phyloP scores from a whole-genome alignment of 2,329 filamentous ascomycete species.

The Neospermospora avenae region DNA sequence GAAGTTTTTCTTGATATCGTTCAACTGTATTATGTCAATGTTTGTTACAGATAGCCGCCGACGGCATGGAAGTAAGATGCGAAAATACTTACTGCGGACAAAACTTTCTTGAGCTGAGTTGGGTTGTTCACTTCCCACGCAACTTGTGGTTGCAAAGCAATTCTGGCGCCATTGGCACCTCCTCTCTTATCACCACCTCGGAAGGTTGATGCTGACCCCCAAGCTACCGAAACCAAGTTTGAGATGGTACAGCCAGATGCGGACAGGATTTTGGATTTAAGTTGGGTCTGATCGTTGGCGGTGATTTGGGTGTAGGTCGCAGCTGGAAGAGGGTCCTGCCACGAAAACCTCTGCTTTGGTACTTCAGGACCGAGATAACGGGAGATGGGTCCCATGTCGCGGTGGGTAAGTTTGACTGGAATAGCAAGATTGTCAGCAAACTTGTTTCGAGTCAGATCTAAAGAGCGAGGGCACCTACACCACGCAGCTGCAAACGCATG shows the following conservation, averaged over 20 bases:
- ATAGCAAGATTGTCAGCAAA: background rate
- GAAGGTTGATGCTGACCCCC: constrained; percentile 69
- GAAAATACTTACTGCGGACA: constrained; percentile 13
- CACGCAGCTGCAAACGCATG: constrained; percentile 71
- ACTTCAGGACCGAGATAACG: constrained; percentile 75
- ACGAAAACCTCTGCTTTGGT: constrained; percentile 63
- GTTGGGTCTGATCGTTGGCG: constrained; percentile 48
- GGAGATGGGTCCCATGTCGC: constrained; percentile 69
- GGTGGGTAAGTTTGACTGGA: constrained; percentile 74
- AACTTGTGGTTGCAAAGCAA: constrained; percentile 68
- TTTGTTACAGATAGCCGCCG: background rate
- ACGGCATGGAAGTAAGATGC: background rate
- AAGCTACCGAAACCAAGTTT: constrained; percentile 63
- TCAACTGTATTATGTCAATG: constrained; percentile 16
- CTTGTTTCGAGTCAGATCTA: background rate
- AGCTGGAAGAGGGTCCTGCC: constrained; percentile 70
- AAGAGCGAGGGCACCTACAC: constrained; percentile 41
- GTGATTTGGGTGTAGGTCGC: constrained; percentile 47
- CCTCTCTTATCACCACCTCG: constrained; percentile 76
- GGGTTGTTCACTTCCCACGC: constrained; percentile 75
- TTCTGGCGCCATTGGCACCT: constrained; percentile 75
- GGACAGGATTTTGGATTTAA: constrained; percentile 67
- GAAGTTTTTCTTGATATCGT: constrained; percentile 46
- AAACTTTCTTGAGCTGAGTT: constrained; percentile 47
- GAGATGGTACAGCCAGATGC: constrained; percentile 54